Percentiles rank a stretch among this genome's conserved stretches.
Evolutionary conservation across 306 rosid genomes (phyloP).

Genomic region (Pachyrhizus erosus): DNA sequence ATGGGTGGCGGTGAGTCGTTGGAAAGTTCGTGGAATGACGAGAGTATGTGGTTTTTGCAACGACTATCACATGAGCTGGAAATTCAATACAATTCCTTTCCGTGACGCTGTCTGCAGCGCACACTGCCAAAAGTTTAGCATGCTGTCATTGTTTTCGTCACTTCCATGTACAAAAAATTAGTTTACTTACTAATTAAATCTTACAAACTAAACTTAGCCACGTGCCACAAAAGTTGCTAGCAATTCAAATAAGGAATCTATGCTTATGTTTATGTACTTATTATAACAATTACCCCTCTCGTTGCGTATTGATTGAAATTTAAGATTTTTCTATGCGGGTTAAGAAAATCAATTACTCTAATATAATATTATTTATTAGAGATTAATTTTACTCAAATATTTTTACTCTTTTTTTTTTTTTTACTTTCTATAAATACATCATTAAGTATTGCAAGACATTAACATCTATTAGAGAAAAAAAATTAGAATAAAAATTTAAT

Average conservation of each 20-base stretch:
- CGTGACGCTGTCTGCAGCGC: constrained; percentile 52
- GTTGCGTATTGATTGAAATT: no score
- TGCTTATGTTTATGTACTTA: neutral
- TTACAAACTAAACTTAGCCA: neutral
- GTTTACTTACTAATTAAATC: neutral
- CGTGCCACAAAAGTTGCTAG: neutral
- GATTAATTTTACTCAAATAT: no score
- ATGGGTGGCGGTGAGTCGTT: constrained; percentile 51
- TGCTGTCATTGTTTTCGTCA: neutral
- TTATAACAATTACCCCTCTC: no score
- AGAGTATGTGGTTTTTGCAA: constrained; percentile 59
- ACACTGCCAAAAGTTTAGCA: neutral
- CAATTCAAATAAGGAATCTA: neutral
- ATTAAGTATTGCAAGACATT: no score
- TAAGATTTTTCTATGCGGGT: no score
- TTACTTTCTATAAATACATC: no score
- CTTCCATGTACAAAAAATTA: neutral
- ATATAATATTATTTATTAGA: no score
- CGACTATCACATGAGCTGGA: constrained; percentile 50
- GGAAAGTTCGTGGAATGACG: constrained; percentile 66
- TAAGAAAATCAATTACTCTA: no score
- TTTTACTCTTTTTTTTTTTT: no score
- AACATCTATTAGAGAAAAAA: no score
- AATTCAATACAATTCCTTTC: constrained; percentile 44
- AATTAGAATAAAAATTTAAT: no score